A percentile compares a stretch with the other conserved stretches of the same genome.
Conservation (phyloP, 2,329 filamentous ascomycete species). For the Leptographium lundbergii region DNA sequence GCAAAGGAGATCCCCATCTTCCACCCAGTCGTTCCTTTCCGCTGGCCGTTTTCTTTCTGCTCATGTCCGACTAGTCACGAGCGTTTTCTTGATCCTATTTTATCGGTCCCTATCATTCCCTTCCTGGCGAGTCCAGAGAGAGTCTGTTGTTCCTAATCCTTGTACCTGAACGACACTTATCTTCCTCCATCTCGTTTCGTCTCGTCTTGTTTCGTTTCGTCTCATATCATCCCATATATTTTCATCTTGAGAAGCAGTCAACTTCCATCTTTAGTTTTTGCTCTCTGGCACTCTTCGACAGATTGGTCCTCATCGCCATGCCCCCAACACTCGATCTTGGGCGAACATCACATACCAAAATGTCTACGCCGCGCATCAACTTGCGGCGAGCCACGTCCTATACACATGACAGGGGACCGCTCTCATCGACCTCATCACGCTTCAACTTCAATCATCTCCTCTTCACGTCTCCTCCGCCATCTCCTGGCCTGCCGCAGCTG, state of each 20-base stretch:
- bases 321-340: constrained; percentile 33
- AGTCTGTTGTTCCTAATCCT: background rate
- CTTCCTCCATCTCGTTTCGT: background rate
- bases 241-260: background rate
- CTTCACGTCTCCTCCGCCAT: constrained; percentile 55
- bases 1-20: background rate
- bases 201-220: background rate
- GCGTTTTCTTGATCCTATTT: background rate
- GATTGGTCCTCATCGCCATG: constrained; percentile 21
- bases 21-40: background rate
- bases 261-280: background rate
- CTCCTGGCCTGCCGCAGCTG: constrained; percentile 56
- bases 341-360: constrained; percentile 29
- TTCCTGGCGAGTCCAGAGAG: background rate
- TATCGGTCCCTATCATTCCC: background rate
- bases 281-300: background rate
- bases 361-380: constrained; percentile 43
- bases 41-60: background rate
- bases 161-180: background rate
- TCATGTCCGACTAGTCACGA: background rate
- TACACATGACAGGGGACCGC: constrained; percentile 37
- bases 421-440: constrained; percentile 48
- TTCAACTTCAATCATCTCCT: constrained; percentile 57
- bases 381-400: constrained; percentile 47
- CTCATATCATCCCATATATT: background rate